Evolutionary conservation across 2,329 filamentous ascomycete species (phyloP).

Genomic region (Leptographium lundbergii): DNA sequence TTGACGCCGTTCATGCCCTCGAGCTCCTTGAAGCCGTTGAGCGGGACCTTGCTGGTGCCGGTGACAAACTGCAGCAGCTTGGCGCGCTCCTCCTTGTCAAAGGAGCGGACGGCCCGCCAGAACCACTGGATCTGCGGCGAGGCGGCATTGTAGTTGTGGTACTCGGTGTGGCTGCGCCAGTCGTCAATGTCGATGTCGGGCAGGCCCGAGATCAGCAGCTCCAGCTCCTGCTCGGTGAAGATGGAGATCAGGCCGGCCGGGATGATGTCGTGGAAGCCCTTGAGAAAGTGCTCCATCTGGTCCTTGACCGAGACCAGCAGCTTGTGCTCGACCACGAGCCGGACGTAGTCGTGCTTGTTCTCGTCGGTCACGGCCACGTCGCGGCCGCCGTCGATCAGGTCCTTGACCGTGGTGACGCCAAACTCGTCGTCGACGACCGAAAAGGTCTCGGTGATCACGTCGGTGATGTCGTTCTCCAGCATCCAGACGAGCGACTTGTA

Average conservation of each 20-base stretch:
- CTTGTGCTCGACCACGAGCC: slow-evolving; percentile 86
- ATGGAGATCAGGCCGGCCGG: slow-evolving; percentile 88
- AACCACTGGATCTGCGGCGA: slow-evolving; percentile 99
- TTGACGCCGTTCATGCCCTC: slow-evolving; percentile 99
- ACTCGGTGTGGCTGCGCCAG: slow-evolving; percentile 98
- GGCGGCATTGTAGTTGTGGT: slow-evolving; percentile 91
- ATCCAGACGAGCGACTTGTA: slow-evolving; percentile 99
- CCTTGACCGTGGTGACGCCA: slow-evolving; percentile 75
- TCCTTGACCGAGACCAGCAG: slow-evolving; percentile 85
- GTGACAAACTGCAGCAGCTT: slow-evolving; percentile 97
- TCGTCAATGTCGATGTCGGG: slow-evolving; percentile 97
- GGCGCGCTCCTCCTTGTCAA: slow-evolving; percentile 96
- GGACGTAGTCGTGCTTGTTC: slow-evolving; percentile 97
- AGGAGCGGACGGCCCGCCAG: slow-evolving; percentile 93
- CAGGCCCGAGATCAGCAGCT: slow-evolving; percentile 89
- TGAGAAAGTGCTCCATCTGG: slow-evolving; percentile 86
- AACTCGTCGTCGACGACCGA: slow-evolving; percentile 91
- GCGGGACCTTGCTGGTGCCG: slow-evolving; percentile 91
- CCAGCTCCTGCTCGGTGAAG: slow-evolving; percentile 96
- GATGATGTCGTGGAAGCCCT: slow-evolving; percentile 97
- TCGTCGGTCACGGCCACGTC: slow-evolving; percentile 93
- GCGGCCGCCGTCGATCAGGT: slow-evolving; percentile 75
- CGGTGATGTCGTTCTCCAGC: slow-evolving; percentile 95
- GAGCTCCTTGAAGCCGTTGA: slow-evolving; percentile 97
- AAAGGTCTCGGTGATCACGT: slow-evolving; percentile 94